Evolutionary conservation across 1,139 yeast genomes (phyloP).

Genomic region (Entelexis sorbosivorans): DNA sequence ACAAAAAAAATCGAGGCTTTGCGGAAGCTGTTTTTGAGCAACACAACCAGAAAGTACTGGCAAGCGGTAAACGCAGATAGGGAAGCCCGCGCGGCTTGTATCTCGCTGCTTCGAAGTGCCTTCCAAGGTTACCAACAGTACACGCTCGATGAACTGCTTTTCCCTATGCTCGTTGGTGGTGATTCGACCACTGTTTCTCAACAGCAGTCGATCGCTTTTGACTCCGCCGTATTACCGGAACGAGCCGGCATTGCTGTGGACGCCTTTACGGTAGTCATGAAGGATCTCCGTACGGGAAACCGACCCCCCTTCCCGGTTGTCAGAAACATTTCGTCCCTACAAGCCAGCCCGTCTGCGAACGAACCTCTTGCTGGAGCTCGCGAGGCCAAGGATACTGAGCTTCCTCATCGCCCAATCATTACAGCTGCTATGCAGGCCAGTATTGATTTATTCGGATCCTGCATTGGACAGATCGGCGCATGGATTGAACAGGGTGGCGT

Average conservation of each 20-base stretch:
- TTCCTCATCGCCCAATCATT: constrained; percentile 20
- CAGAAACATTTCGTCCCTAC: constrained; percentile 11
- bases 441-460: constrained; percentile 68
- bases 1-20: constrained; percentile 54
- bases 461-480: constrained; percentile 40
- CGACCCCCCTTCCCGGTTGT: constrained; percentile 62
- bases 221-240: constrained; percentile 51
- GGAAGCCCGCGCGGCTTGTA: constrained; percentile 38
- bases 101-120: constrained; percentile 60
- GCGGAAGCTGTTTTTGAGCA: constrained; percentile 45
- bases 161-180: constrained; percentile 38
- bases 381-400: constrained; percentile 12
- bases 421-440: constrained; percentile 27
- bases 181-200: constrained; percentile 35
- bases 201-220: constrained; percentile 36
- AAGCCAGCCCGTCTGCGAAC: background rate
- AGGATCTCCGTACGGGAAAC: constrained; percentile 46
- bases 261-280: constrained; percentile 57
- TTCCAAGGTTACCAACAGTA: constrained; percentile 74
- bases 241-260: constrained; percentile 57
- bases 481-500: constrained; percentile 19
- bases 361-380: constrained; percentile 16
- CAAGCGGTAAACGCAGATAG: constrained; percentile 51
- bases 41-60: constrained; percentile 49
- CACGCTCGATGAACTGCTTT: constrained; percentile 62